phyloP scores from a whole-genome alignment of 139 green algal genomes.

The Micromonas commoda region DNA sequence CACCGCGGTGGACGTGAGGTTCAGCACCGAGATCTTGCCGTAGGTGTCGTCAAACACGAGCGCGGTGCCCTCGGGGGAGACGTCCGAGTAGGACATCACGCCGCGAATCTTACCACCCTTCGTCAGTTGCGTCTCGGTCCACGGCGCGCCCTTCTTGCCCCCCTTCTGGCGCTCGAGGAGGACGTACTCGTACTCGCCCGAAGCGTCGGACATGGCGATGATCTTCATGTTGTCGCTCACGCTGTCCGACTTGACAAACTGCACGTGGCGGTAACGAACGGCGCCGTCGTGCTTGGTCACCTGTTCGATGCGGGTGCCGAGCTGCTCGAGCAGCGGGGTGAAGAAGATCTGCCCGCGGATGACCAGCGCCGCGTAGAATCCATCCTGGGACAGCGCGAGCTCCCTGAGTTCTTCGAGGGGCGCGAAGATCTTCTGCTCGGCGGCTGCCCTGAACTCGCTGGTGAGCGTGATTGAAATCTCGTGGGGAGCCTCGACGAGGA shows the following conservation, averaged over 20 bases:
- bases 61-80: neutral
- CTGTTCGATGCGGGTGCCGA: constrained; percentile 13
- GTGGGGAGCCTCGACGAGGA: too few species aligned
- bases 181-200: constrained; percentile 25
- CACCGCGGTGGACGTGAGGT: constrained; percentile 4
- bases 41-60: constrained; percentile 4
- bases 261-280: constrained; percentile 22
- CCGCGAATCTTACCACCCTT: neutral
- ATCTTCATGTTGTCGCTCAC: neutral
- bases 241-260: neutral
- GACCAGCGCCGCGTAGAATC: neutral
- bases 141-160: neutral
- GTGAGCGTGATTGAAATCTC: neutral
- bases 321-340: neutral
- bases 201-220: constrained; percentile 2
- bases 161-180: neutral
- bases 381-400: neutral
- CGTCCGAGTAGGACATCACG: neutral
- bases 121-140: constrained; percentile 17
- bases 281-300: neutral
- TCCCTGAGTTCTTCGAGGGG: neutral
- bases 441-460: too few species aligned
- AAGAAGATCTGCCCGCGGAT: constrained; percentile 19
- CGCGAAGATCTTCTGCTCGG: too few species aligned
- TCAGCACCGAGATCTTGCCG: constrained; percentile 2